These are phyloP conservation scores for Linum usitatissimum DNA, from an alignment of 345 rosid species.

Conservation along the genomic window DNA sequence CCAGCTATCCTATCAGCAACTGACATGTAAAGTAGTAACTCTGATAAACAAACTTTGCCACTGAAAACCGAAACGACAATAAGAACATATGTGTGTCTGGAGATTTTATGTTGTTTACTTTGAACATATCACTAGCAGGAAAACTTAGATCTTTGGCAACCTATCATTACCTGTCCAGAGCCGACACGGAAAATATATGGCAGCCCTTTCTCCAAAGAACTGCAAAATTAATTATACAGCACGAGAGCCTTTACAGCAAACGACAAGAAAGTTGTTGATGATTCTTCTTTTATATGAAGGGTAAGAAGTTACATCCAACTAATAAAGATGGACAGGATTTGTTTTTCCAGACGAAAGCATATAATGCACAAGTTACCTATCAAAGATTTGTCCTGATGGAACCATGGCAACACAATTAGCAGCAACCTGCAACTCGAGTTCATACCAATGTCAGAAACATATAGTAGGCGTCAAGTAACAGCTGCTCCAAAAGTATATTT, in stretches of 20 bases:
- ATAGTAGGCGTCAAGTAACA: neutral
- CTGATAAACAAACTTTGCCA: too few relatives aligned
- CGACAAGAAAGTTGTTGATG: too few relatives aligned
- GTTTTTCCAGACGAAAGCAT: neutral
- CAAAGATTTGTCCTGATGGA: conserved; percentile 89
- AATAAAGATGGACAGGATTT: too few relatives aligned
- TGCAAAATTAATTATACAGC: conserved; percentile 24
- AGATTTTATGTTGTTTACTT: too few relatives aligned
- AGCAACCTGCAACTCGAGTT: conserved; percentile 47
- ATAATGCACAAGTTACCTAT: conserved; percentile 36
- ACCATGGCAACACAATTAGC: conserved; percentile 95
- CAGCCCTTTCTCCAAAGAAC: conserved; percentile 84
- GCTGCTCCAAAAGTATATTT: neutral
- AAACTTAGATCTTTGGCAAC: neutral
- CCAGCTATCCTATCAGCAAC: too few relatives aligned
- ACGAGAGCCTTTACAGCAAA: neutral
- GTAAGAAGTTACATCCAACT: too few relatives aligned
- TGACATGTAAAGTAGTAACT: too few relatives aligned
- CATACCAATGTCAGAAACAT: conserved; percentile 1
- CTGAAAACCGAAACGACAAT: too few relatives aligned
- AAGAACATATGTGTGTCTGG: too few relatives aligned
- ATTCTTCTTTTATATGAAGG: too few relatives aligned
- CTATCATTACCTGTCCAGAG: conserved; percentile 61
- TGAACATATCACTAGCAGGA: too few relatives aligned
- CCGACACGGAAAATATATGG: conserved; percentile 81